phyloP scores from a whole-genome alignment of 805 yeast genomes.

The Aciculoconidium aculeatum region DNA sequence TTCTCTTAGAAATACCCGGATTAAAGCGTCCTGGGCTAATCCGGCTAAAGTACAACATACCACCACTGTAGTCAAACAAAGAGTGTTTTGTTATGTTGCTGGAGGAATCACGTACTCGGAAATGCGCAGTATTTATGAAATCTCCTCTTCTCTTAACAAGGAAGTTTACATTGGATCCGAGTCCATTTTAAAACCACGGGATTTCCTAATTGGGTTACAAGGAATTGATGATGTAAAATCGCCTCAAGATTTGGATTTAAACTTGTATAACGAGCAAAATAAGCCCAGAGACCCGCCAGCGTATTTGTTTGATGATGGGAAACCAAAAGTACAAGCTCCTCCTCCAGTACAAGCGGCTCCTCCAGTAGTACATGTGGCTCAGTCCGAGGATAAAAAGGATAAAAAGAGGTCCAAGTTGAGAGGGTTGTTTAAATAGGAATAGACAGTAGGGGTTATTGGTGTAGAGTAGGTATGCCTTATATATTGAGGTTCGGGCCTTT shows the following conservation, averaged over 20 bases:
- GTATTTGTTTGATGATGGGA: constrained; percentile 32
- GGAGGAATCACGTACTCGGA: constrained; percentile 91
- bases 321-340: constrained; percentile 16
- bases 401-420: constrained; percentile 44
- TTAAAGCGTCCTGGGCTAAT: constrained; percentile 74
- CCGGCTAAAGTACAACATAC: constrained; percentile 13
- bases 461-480: no score
- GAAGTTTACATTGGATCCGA: constrained; percentile 83
- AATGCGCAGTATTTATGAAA: constrained; percentile 65
- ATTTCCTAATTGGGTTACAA: constrained; percentile 39
- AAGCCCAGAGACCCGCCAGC: constrained; percentile 38
- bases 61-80: constrained; percentile 41
- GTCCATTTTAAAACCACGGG: constrained; percentile 56
- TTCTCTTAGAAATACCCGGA: constrained; percentile 64
- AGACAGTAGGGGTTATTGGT: constrained; percentile 1
- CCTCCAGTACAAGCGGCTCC: constrained; percentile 19
- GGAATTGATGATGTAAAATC: constrained; percentile 32
- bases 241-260: constrained; percentile 39
- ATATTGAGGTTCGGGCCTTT: no score
- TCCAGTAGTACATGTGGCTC: constrained; percentile 3
- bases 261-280: constrained; percentile 22
- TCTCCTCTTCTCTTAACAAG: constrained; percentile 54
- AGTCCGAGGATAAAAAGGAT: constrained; percentile 28
- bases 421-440: constrained; percentile 33
- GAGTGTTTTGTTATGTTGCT: constrained; percentile 73